phyloP scores from a whole-genome alignment of 23 red algal genomes.

The Agarophyton chilense region DNA sequence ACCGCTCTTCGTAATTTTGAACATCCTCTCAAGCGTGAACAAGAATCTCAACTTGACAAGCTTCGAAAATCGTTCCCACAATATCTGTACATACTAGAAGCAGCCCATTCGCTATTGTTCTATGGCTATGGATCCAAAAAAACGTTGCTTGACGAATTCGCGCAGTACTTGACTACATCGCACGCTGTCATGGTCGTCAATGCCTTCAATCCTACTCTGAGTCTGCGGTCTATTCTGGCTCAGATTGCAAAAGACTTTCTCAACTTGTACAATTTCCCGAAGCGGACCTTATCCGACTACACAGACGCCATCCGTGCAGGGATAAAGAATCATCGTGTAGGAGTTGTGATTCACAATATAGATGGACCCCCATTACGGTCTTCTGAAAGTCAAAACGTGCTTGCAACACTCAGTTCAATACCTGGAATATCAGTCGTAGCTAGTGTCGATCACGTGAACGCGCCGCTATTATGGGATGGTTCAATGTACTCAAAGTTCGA shows the following conservation, averaged over 20 bases:
- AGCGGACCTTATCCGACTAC: slow-evolving; percentile 46
- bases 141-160: slow-evolving; percentile 45
- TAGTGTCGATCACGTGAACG: slow-evolving; percentile 88
- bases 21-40: slow-evolving; percentile 32
- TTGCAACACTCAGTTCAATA: slow-evolving; percentile 58
- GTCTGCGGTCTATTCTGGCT: slow-evolving; percentile 31
- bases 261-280: not conserved
- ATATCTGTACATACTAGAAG: slow-evolving; percentile 19
- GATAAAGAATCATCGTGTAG: not conserved
- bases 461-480: slow-evolving; percentile 77
- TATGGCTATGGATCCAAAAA: slow-evolving; percentile 67
- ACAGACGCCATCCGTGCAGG: slow-evolving; percentile 34
- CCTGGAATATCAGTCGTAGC: slow-evolving; percentile 68
- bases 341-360: slow-evolving; percentile 89
- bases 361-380: slow-evolving; percentile 76
- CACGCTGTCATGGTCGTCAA: slow-evolving; percentile 51
- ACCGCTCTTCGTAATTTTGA: not conserved
- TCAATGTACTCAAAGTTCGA: slow-evolving; percentile 50
- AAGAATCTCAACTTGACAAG: slow-evolving; percentile 32
- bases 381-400: slow-evolving; percentile 60
- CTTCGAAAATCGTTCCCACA: slow-evolving; percentile 20
- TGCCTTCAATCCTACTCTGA: slow-evolving; percentile 60
- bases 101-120: slow-evolving; percentile 55
- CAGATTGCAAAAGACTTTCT: slow-evolving; percentile 55
- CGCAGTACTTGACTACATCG: not conserved